Evolutionary conservation across 169 alveolate species (phyloP).

Genomic region (Eimeria falciformis): DNA sequence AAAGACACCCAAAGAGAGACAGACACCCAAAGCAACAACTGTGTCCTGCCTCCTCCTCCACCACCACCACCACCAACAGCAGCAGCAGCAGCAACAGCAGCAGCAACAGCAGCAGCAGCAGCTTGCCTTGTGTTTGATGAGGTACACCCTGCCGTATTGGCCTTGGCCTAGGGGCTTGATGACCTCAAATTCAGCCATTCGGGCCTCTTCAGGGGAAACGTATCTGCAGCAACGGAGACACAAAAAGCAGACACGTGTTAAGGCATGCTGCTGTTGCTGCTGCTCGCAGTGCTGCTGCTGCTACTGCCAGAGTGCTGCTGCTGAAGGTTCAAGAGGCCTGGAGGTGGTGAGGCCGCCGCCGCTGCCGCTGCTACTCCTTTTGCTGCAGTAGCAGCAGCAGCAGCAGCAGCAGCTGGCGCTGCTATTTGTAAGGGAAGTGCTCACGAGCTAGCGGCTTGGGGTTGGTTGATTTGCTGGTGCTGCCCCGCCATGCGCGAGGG

Average conservation of each 20-base stretch:
- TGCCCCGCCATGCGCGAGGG: background rate
- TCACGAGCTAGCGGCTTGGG: background rate
- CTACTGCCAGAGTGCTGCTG: too few relatives aligned
- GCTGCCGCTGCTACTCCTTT: background rate
- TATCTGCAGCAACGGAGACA: background rate
- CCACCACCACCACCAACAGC: background rate
- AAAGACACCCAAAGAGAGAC: background rate
- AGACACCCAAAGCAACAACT: background rate
- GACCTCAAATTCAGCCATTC: constrained; percentile 88
- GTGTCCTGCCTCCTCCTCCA: too few relatives aligned
- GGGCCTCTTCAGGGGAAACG: constrained; percentile 79
- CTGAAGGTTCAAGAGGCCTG: too few relatives aligned
- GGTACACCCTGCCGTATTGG: constrained; percentile 93
- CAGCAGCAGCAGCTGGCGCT: background rate
- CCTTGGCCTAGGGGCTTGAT: constrained; percentile 91
- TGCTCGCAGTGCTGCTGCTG: too few relatives aligned
- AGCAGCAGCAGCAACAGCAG: constrained; percentile 26
- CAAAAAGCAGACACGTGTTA: background rate
- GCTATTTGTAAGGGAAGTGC: too few relatives aligned
- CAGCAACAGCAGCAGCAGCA: constrained; percentile 48
- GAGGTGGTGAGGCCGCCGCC: too few relatives aligned
- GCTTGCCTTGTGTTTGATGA: constrained; percentile 89
- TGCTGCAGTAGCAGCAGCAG: constrained; percentile 9
- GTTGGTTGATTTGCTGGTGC: background rate
- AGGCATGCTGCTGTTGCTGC: background rate